These are phyloP conservation scores for Avena insularis DNA, from an alignment of 176 grass and related monocot genomes.

Conservation along the genomic window DNA sequence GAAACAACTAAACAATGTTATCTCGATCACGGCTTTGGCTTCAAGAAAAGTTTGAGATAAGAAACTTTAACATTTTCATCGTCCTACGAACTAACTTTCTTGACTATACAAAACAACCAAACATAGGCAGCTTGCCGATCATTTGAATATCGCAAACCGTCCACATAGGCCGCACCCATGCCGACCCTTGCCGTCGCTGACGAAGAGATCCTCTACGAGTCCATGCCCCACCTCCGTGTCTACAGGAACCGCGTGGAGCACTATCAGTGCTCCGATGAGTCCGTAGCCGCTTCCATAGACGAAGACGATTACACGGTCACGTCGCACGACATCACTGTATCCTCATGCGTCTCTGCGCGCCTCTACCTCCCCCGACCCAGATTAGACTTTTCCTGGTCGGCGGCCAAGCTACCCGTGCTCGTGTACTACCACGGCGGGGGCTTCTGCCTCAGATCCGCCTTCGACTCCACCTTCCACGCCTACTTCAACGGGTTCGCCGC, in stretches of 20 bases:
- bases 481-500: slow-evolving; percentile 53
- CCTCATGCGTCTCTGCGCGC: background rate
- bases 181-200: too few relatives aligned
- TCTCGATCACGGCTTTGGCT: too few relatives aligned
- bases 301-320: background rate
- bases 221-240: background rate
- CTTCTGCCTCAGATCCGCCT: slow-evolving; percentile 67
- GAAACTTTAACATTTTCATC: too few relatives aligned
- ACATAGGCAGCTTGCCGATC: too few relatives aligned
- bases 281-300: background rate
- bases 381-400: background rate
- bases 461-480: slow-evolving; percentile 59
- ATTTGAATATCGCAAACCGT: too few relatives aligned
- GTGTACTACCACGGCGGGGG: slow-evolving; percentile 71
- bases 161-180: too few relatives aligned
- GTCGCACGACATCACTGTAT: background rate
- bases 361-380: background rate
- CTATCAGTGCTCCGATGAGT: background rate
- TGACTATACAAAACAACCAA: too few relatives aligned
- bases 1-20: too few relatives aligned
- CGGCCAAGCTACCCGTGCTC: slow-evolving; percentile 47
- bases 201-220: too few relatives aligned
- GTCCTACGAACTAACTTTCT: too few relatives aligned
- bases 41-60: too few relatives aligned
- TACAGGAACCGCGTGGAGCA: background rate